Percentiles rank a stretch among this genome's conserved stretches.
phyloP scores from a whole-genome alignment of 1,139 yeast species.

The Schizosaccharomyces versatilis region DNA sequence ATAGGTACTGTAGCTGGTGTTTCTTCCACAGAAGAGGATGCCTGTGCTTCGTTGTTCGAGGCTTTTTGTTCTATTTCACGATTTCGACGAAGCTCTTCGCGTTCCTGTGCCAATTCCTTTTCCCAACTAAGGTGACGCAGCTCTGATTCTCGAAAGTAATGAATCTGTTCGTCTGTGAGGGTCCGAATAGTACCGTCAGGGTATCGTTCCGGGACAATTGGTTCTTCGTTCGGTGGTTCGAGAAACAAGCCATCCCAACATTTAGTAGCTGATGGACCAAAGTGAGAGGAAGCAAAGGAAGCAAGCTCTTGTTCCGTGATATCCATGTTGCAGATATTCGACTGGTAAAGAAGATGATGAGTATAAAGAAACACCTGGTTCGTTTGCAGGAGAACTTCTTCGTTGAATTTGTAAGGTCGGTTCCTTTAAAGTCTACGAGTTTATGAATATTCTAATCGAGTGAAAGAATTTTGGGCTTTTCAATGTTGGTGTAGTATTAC shows the following conservation, averaged over 20 bases:
- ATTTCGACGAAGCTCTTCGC: not conserved
- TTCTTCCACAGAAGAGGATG: not conserved
- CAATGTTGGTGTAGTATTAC: no score
- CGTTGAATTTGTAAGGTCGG: no score
- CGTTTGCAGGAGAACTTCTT: no score
- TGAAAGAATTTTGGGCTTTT: no score
- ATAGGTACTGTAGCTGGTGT: not conserved
- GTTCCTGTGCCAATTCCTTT: not conserved
- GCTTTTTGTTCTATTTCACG: not conserved
- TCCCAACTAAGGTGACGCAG: not conserved
- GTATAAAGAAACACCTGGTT: no score
- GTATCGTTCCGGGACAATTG: constrained; percentile 7
- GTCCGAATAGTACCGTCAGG: constrained; percentile 16
- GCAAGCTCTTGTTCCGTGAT: no score
- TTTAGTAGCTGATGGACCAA: not conserved
- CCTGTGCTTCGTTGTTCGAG: not conserved
- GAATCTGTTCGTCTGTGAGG: constrained; percentile 16
- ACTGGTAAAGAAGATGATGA: no score
- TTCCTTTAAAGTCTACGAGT: no score
- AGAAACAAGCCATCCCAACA: not conserved
- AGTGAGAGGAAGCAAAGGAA: not conserved
- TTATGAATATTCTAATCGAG: no score
- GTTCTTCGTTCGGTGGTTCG: not conserved
- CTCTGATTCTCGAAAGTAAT: constrained; percentile 15
- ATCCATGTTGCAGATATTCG: no score